Base-by-base conservation (phyloP, 305 asterid species). In the Ajuga reptans region DNA sequence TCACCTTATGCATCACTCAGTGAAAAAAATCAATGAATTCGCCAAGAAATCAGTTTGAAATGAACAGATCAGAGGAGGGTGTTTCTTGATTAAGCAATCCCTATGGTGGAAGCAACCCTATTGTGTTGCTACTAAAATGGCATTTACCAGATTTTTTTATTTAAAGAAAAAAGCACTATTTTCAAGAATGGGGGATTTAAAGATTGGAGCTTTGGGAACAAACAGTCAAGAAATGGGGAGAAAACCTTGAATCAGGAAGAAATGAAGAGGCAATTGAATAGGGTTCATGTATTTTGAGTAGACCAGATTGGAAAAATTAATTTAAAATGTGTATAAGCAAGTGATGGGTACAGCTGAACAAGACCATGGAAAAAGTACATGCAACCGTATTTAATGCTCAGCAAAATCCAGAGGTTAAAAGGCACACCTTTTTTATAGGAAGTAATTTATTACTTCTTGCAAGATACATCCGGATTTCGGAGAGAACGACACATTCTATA, bases 381-480 rank as follows among this genome's bases (percentile, higher is more conserved):
- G 73, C 75, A 67, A 68, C 45, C 45, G 71, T 75, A 79, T 81
- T 78, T 72, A 83, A 78, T 81, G 79, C 66, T 75, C 73, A 59
- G 82, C 77, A 71, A 66, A 78, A 71, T 64, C 77, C 78, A 80
- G 69, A 78, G 69, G 75, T 69, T 66, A 80, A 82, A 77, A 39
- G 70, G 77, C 66, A 5, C 8, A 47, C 74, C 64, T 78, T 82
- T 82, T 73, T 21, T 27, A 9, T 24, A 17, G 66, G 24, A 78
- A 62, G 2, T 21, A 21, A 21, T 21, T 77, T 59, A 75, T 77
- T 66, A 46, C 45, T 58, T 51, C 24, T 68, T 37, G 55, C 27
- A 15, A 16, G 45, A n/a, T n/a, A n/a, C n/a, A n/a, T n/a, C n/a
- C n/a, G n/a, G n/a, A n/a, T n/a, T n/a, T n/a, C n/a, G n/a, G n/a